A percentile compares a stretch with the other conserved stretches of the same genome.
Evolutionary conservation across 371 early-diverging fungal genomes (phyloP).

Genomic region (Entomophthora muscae): DNA sequence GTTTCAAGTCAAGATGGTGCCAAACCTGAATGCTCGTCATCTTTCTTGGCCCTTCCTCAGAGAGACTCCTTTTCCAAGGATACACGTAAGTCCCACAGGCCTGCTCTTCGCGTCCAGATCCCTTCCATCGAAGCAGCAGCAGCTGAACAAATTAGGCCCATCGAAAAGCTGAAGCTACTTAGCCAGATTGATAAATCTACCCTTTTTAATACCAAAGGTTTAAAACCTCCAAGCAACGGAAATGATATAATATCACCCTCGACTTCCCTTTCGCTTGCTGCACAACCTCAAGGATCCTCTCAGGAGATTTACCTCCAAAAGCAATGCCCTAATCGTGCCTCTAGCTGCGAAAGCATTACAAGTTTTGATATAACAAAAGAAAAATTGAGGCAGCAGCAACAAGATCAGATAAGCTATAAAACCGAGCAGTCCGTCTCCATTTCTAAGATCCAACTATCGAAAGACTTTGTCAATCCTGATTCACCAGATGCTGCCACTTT

Average conservation of each 20-base stretch:
- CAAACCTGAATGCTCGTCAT: not conserved
- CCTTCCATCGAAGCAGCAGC: not conserved
- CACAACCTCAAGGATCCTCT: not conserved
- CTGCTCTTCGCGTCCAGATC: not conserved
- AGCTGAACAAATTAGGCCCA: not conserved
- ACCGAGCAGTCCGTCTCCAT: not conserved
- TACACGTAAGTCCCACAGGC: not conserved
- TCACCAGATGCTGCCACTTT: not conserved
- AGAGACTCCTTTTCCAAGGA: not conserved
- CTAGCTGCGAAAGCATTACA: not conserved
- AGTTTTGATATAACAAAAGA: not conserved
- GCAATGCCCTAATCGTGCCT: not conserved
- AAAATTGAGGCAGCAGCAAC: not conserved
- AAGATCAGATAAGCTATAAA: not conserved
- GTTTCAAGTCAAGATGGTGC: not conserved
- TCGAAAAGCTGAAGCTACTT: not conserved
- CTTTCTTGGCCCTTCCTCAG: not conserved
- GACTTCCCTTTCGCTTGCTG: not conserved
- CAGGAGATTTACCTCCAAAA: not conserved
- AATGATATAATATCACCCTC: not conserved
- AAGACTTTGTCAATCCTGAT: not conserved
- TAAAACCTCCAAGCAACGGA: not conserved
- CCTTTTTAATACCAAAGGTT: not conserved
- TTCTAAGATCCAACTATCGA: not conserved
- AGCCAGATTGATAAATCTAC: not conserved